These are phyloP conservation scores for Trichocladium antarcticum DNA, from an alignment of 495 filamentous ascomycete species.

Conservation along the genomic window DNA sequence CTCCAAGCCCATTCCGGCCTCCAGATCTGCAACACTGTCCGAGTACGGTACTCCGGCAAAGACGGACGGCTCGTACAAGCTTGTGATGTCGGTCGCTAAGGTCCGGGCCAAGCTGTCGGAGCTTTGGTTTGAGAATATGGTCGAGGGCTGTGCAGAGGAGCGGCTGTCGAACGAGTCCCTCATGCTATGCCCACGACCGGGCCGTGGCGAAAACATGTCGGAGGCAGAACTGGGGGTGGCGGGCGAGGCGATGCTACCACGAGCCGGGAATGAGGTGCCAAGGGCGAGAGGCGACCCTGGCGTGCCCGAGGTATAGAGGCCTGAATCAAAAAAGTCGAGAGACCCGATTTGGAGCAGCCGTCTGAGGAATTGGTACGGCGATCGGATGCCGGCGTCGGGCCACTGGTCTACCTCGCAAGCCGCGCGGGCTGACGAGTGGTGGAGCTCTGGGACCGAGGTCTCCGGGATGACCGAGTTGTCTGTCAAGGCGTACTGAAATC, in stretches of 20 bases:
- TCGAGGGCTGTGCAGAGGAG: conserved; percentile 12
- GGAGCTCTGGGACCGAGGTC: conserved; percentile 18
- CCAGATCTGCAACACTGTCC: conserved; percentile 2
- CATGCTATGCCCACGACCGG: conserved; percentile 1
- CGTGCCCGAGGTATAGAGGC: background rate
- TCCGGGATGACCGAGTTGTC: conserved; percentile 23
- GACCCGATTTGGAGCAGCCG: conserved; percentile 24
- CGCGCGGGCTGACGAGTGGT: conserved; percentile 20
- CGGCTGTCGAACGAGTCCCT: conserved; percentile 15
- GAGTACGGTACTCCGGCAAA: conserved; percentile 1
- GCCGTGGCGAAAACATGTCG: background rate
- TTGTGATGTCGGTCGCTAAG: conserved; percentile 19
- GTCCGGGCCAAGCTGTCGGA: conserved; percentile 20
- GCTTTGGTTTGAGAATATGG: conserved; percentile 18
- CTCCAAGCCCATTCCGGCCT: background rate
- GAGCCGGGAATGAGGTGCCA: background rate
- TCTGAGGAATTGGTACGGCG: conserved; percentile 23
- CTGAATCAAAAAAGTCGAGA: conserved; percentile 19
- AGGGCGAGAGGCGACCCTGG: background rate
- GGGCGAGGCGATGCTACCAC: background rate
- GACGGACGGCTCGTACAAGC: conserved; percentile 17
- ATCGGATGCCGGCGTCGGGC: conserved; percentile 20
- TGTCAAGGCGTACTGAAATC: conserved; percentile 21
- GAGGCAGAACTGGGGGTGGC: background rate
- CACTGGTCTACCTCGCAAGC: conserved; percentile 23